Base-by-base conservation (phyloP, 352 stramenopile genomes). In the Pythium utonaiense region DNA sequence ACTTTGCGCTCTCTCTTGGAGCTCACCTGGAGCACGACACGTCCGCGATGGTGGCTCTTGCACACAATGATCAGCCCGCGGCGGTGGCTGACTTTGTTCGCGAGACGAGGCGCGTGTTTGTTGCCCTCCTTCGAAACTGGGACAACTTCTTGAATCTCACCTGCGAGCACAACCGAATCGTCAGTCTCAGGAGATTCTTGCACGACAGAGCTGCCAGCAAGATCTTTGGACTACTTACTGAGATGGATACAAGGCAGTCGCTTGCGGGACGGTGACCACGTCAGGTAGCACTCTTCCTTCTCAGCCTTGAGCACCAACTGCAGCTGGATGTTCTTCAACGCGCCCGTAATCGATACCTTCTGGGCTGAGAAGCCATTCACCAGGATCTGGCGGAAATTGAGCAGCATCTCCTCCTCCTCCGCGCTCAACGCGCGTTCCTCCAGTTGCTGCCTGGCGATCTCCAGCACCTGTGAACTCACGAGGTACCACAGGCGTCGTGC, bases 221-320 rank as follows among this genome's bases (percentile, higher is more conserved):
- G n/a, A n/a, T n/a, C n/a, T n/a, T n/a, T n/a, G n/a, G n/a, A n/a
- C n/a, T 8, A 80, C 78, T 25, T 67, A 92, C 83, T 70, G 13
- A 90, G 44, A 42, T 86, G 59, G 33, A 89, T 83, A 1, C 77
- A 69, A 2, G 83, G 76, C 16, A 80, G 67, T 22, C 76, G 80
- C 67, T 92, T 92, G 44, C 80, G 69, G 14, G 83, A 92, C 24
- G 83, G 83, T 12, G 68, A 77, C 83, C 83, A 92, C 42, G 78
- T 89, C 17, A 92, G 67, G 44, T 87, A 89, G 53, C 74, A 89
- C 52, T 87, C 78, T 9, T 80, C 70, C 12, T 62, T 54, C 6
- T 75, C 56, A 8, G 61, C 3, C 33, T 85, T 70, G 27, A 81
- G 53, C 8, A 88, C 79, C 27, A 89, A 57, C 19, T 70, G 67